Conservation (phyloP, 75 land plant species). For the Cryptomeria japonica region DNA sequence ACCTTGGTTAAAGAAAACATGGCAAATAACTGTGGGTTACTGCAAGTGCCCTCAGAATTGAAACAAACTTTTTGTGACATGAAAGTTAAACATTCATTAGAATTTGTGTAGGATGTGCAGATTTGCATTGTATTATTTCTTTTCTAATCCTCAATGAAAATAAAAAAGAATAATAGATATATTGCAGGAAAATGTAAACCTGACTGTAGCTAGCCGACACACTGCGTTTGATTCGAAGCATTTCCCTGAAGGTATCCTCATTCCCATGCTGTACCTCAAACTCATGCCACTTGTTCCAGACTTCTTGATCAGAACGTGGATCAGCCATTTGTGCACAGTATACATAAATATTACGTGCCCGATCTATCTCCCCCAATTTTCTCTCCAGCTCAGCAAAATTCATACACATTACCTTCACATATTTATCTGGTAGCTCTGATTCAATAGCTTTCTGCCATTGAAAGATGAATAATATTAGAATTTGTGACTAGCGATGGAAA, state of each 20-base stretch:
- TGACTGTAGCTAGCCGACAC: conserved; percentile 91
- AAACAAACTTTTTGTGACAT: neutral
- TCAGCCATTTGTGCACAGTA: conserved; percentile 84
- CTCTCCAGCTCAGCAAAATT: conserved; percentile 94
- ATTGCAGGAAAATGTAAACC: conserved; percentile 32
- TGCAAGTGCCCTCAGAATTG: neutral
- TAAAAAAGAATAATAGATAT: neutral
- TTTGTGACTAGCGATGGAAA: neutral
- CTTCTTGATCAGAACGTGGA: conserved; percentile 77
- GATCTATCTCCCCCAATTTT: conserved; percentile 93
- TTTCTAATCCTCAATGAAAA: neutral
- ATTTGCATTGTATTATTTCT: neutral
- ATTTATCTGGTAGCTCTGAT: conserved; percentile 90
- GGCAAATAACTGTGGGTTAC: neutral
- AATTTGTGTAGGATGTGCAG: neutral
- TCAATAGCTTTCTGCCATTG: conserved; percentile 76
- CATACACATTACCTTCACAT: conserved; percentile 87
- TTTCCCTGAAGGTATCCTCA: conserved; percentile 93
- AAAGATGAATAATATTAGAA: conserved; percentile 4
- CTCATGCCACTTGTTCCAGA: conserved; percentile 93
- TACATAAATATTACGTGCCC: conserved; percentile 78
- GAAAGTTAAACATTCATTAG: neutral
- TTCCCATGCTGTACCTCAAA: conserved; percentile 97
- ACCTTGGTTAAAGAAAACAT: neutral
- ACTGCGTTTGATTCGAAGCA: conserved; percentile 89